Evolutionary conservation across 2,329 filamentous ascomycete species (phyloP), one percentile per base, ranked within the genome.

Genomic region (Elsinoe ampelina): DNA sequence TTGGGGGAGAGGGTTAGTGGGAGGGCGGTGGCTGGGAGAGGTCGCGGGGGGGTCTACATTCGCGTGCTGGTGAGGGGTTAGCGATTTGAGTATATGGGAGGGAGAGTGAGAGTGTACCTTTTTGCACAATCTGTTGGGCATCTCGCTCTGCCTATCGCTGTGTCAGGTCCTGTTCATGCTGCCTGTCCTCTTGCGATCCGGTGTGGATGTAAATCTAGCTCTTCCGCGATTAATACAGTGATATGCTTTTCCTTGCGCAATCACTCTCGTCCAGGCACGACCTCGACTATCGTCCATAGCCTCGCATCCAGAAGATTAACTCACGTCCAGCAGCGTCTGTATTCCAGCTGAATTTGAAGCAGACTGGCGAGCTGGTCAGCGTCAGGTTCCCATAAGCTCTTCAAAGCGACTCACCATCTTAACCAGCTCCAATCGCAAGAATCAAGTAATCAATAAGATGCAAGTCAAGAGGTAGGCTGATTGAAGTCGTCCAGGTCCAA

Each of bases 71-170:
- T 19, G 2, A 42, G 8, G 11, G 41, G 58, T 67, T 63, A 70
- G 62, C 54, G n/a, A 30, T 12, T 48, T 2, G 8, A 12, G 10
- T 5, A 6, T 39, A n/a, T 43, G 4, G 17, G 48, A 22, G 10
- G 42, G 17, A 59, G 57, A 52, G 51, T 60, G 43, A 58, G 58
- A 17, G 36, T 71, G 60, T 73, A 95, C 92, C 88, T 82, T 93
- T 90, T 74, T 97, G 92, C 58, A 98, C 91, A 72, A 98, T 98
- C 82, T 96, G 96, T 76, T 95, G 92, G 60, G 93, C 93, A 74
- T 97, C 92, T 75, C 90, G 87, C 82, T 98, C 93, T 67, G 93
- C 91, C 92, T 97, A 92, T 75, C 90, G 87, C 82, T 98, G 93
- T 67, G 93, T 91, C 92, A 97, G 61, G 68, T 78, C 63, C 77